Evolutionary conservation across 2,329 filamentous ascomycete species (phyloP), one percentile per base, ranked within the genome.

Genomic region (Pyrenochaeta sp.): DNA sequence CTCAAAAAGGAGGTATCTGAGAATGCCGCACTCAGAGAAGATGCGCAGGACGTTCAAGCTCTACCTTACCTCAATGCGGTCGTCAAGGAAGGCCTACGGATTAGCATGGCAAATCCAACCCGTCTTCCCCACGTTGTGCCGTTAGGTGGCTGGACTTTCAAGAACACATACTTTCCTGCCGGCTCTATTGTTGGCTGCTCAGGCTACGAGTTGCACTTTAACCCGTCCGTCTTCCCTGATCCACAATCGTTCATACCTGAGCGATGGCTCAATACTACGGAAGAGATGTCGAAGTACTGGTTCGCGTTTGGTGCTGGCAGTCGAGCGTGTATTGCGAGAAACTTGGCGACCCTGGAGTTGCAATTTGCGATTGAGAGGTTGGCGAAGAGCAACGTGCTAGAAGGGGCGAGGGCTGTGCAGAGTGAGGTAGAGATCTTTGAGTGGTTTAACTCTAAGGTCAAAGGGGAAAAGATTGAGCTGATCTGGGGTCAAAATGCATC

Each of bases 371-470:
- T 79, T 1, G 76, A 80, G 58, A 78, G 73, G 28, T 50, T 86
- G 12, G 81, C 78, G 0, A 69, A 77, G 51, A 78, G 72, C 10
- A 78, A 79, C 59, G 77, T 83, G 1, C 69, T 86, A 19, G 69
- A 74, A 3, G 82, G 82, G 2, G 82, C 81, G 2, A 79, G 57
- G 45, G 66, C 73, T 2, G 72, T 80, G 1, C 66, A 78, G 22
- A 73, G 79, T 1, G 72, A 77, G 52, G 78, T 86, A 10, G 78
- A 83, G 68, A 82, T 85, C n/a, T 72, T 78, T 28, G 82, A 87
- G 65, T 86, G 84, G 84, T 86, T 86, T 61, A 86, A 86, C 63
- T 81, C 80, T 1, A 81, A 80, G 61, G 79, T 86, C 1, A 79
- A 81, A 39, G 82, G 80, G 0, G 82, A 82, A 59, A 80, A 74